Evolutionary conservation across 768 basidiomycete species (phyloP), one percentile per base, ranked within the genome.

Genomic region (Rhodotorula taiwanensis): DNA sequence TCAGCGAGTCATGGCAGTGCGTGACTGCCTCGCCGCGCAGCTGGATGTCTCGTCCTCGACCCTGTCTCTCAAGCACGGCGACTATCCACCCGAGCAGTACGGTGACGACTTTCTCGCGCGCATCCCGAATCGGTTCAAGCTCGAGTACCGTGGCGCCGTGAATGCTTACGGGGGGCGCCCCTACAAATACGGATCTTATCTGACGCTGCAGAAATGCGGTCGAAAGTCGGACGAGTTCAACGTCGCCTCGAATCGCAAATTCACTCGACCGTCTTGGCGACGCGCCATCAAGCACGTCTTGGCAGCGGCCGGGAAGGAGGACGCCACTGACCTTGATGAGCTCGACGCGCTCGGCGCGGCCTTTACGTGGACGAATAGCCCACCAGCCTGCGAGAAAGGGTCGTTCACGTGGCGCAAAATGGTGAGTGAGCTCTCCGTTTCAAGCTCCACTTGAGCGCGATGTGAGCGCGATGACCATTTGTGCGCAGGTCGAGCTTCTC

Each of bases 141-240:
- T n/a, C n/a, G n/a, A n/a, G n/a, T n/a, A n/a, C n/a, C n/a, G n/a
- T n/a, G n/a, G n/a, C n/a, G n/a, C n/a, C n/a, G n/a, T n/a, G n/a
- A n/a, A n/a, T n/a, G n/a, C n/a, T n/a, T n/a, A n/a, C n/a, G n/a
- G n/a, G n/a, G n/a, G n/a, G n/a, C n/a, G n/a, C n/a, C n/a, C n/a
- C n/a, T n/a, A n/a, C n/a, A n/a, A n/a, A n/a, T 21, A 11, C 30
- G 0, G 18, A 8, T 11, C 48, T 18, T 4, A 3, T 2, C 2
- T 4, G 13, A 3, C 4, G 6, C 8, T 0, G 20, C 5, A 31
- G 8, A 1, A 31, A 18, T 8, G 10, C 30, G 5, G 10, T 1
- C 18, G 18, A 1, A 31, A 21, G 3, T 31, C 48, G 3, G 18
- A 8, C 15, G 13, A 11, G 28, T 30, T 49, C 47, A 31, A 31